These are phyloP conservation scores for Arthrobotrys sinensis DNA, from an alignment of 2,329 filamentous ascomycete genomes.

Conservation along the genomic window DNA sequence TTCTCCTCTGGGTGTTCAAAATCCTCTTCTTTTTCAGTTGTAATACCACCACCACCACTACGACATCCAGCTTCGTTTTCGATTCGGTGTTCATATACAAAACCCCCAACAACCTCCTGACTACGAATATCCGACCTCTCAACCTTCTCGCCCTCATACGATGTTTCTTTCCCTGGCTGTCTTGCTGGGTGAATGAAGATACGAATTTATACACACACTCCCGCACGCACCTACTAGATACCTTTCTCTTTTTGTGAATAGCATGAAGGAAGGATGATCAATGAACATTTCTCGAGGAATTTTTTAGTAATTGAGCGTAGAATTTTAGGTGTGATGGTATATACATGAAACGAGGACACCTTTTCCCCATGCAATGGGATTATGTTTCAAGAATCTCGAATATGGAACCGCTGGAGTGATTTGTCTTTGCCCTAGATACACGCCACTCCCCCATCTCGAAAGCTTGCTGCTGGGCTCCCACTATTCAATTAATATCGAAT, in stretches of 20 bases:
- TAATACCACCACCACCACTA: slow-evolving; percentile 51
- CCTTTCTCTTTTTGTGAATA: slow-evolving; percentile 49
- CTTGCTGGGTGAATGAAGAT: slow-evolving; percentile 10
- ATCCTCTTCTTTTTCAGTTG: slow-evolving; percentile 30
- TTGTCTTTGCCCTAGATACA: too few relatives aligned
- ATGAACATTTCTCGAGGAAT: slow-evolving; percentile 53
- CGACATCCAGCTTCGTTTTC: slow-evolving; percentile 36
- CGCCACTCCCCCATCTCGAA: too few relatives aligned
- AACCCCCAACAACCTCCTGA: slow-evolving; percentile 3
- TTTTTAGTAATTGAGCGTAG: neutral
- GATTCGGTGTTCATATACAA: slow-evolving; percentile 62
- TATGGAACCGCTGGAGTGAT: too few relatives aligned
- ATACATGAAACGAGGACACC: too few relatives aligned
- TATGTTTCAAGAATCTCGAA: too few relatives aligned
- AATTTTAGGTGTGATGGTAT: slow-evolving; percentile 10
- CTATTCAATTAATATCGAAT: too few relatives aligned
- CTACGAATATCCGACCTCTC: slow-evolving; percentile 31
- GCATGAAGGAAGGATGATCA: slow-evolving; percentile 44
- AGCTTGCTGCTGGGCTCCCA: too few relatives aligned
- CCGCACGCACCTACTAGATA: slow-evolving; percentile 31
- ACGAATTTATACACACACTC: slow-evolving; percentile 23
- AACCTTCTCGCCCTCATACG: neutral
- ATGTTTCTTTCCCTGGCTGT: slow-evolving; percentile 4
- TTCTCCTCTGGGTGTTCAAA: slow-evolving; percentile 40
- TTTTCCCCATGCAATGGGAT: too few relatives aligned